phyloP scores from a whole-genome alignment of 148 eudicot genomes.

The Cornus florida region DNA sequence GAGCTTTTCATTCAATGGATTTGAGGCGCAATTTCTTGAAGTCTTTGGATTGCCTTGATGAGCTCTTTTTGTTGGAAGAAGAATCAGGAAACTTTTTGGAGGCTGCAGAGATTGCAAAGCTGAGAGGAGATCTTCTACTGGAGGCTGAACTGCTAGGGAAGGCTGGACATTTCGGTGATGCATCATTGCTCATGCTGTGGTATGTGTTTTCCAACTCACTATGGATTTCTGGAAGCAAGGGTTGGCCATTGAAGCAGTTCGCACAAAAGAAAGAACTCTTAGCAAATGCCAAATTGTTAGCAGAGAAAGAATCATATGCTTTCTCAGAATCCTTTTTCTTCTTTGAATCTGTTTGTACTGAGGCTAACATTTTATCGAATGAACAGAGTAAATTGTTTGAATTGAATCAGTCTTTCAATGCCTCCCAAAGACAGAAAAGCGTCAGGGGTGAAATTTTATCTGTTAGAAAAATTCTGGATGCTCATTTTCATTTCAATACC shows the following conservation, averaged over 20 bases:
- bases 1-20: constrained; percentile 45
- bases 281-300: constrained; percentile 36
- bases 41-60: constrained; percentile 39
- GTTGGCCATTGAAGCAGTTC: constrained; percentile 59
- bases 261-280: constrained; percentile 37
- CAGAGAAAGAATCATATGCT: constrained; percentile 12
- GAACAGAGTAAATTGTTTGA: constrained; percentile 18
- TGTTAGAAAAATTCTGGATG: constrained; percentile 45
- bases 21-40: constrained; percentile 44
- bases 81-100: too few relatives aligned
- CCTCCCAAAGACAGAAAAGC: not conserved
- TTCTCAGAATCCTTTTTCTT: constrained; percentile 17
- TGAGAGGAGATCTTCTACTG: constrained; percentile 34
- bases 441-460: constrained; percentile 34
- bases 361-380: constrained; percentile 33
- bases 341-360: constrained; percentile 29
- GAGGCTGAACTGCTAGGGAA: constrained; percentile 44
- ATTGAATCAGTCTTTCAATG: not conserved
- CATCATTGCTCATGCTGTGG: constrained; percentile 31
- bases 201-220: constrained; percentile 36
- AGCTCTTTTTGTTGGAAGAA: too few relatives aligned
- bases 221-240: constrained; percentile 36
- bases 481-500: not conserved
- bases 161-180: constrained; percentile 34
- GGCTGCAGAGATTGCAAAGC: too few relatives aligned